Evolutionary conservation across 2,329 filamentous ascomycete species (phyloP), one percentile per base, ranked within the genome.

Genomic region (Huntiella bhutanensis): DNA sequence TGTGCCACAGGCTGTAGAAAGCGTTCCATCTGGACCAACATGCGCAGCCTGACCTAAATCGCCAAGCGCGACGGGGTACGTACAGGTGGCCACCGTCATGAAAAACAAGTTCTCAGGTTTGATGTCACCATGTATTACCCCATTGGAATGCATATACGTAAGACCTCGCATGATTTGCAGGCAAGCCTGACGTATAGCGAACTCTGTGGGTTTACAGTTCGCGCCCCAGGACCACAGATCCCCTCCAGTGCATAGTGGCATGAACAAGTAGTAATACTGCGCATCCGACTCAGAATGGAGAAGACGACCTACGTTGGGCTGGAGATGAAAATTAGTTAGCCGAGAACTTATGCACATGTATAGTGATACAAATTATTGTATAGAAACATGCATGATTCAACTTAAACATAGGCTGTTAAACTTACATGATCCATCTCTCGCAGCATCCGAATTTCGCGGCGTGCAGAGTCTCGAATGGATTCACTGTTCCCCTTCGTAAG

Each of bases 81-180:
- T 57, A 8, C 62, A 55, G 19, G 60, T 62, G 0, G 67, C 65
- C 2, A 66, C 67, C 11, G 62, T 62, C 0, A 64, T 64, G 47
- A 71, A 59, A 8, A 73, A 62, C 3, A 74, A 61, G 36, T 73
- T 73, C 52, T 72, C 69, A 0, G 65, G 68, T 50, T 74, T 73
- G 28, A 73, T 57, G 46, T 74, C 70, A 1, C 70, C 64, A 53
- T 73, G 70, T 0, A 68, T 62, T 5, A 73, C 61, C 0, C 64
- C 63, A 37, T 66, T 66, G n/a, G 54, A 52, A 51, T 73, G 70
- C 5, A 73, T 61, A 51, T 70, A 71, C 2, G 52, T 49, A 1
- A 73, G 55, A 0, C 62, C 69, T 4, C 59, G 58, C 1, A 70
- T 55, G 2, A 73, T 56, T 52, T 73, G 70, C 3, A 62, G 58